These are phyloP conservation scores for Linderniella brevidens DNA, from an alignment of 257 asterid species.

Conservation along the genomic window DNA sequence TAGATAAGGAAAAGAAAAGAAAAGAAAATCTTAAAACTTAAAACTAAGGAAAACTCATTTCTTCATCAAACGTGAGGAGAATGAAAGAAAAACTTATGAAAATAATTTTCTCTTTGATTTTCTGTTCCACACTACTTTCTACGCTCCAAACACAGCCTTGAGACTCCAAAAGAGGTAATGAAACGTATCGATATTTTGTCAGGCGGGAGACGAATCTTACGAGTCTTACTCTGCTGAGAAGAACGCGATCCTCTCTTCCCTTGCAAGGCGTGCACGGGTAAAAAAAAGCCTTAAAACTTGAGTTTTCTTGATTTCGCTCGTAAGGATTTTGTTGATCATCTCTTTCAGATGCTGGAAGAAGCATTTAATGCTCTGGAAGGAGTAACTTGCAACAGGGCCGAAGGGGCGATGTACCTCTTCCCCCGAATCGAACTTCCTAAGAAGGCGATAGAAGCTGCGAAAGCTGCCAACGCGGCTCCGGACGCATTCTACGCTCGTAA, in stretches of 20 bases:
- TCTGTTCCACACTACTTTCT: too few relatives aligned
- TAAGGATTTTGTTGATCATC: neutral
- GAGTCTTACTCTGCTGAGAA: conserved; percentile 70
- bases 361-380: conserved; percentile 83
- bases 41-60: too few relatives aligned
- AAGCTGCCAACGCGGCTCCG: conserved; percentile 50
- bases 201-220: conserved; percentile 92
- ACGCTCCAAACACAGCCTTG: too few relatives aligned
- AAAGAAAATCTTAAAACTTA: neutral
- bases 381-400: conserved; percentile 86
- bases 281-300: conserved; percentile 15
- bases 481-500: conserved; percentile 57
- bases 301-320: neutral
- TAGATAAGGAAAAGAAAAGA: neutral
- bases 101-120: too few relatives aligned
- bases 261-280: conserved; percentile 89
- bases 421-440: conserved; percentile 60
- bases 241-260: conserved; percentile 70
- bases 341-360: conserved; percentile 61
- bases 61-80: too few relatives aligned
- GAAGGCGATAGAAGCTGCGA: conserved; percentile 80
- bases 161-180: too few relatives aligned
- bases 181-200: conserved; percentile 10
- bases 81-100: too few relatives aligned
- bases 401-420: conserved; percentile 96